Conservation (phyloP, 2,329 filamentous ascomycete species). For the Periconia digitata region DNA sequence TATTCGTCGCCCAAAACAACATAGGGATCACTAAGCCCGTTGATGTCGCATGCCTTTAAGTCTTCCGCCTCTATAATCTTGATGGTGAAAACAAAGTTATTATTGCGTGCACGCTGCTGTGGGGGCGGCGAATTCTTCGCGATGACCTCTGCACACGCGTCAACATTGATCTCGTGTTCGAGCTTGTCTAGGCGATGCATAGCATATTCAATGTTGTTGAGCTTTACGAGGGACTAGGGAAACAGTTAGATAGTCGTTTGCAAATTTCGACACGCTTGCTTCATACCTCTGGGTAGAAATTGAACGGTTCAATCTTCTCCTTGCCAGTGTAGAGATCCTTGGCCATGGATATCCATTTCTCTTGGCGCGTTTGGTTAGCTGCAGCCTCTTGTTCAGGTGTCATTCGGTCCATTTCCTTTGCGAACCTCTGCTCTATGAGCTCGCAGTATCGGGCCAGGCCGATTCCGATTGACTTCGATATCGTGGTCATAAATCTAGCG, state of each 20-base stretch:
- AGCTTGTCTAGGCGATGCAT: constrained; percentile 89
- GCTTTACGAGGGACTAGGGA: constrained; percentile 84
- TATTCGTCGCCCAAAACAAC: constrained; percentile 97
- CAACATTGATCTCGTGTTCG: constrained; percentile 86
- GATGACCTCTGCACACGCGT: constrained; percentile 82
- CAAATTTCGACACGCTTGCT: background rate
- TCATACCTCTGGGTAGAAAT: constrained; percentile 87
- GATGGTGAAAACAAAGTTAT: constrained; percentile 96
- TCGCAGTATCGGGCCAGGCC: constrained; percentile 91
- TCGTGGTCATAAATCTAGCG: constrained; percentile 93
- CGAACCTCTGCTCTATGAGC: constrained; percentile 80
- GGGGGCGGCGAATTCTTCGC: constrained; percentile 71
- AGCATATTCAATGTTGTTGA: constrained; percentile 96
- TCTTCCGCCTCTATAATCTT: constrained; percentile 99
- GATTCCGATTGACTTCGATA: constrained; percentile 80
- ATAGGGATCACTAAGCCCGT: constrained; percentile 92
- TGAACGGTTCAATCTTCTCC: constrained; percentile 93
- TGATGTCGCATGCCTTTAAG: constrained; percentile 95
- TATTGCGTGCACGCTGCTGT: constrained; percentile 67
- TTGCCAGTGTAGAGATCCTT: constrained; percentile 91
- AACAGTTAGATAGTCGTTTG: constrained; percentile 3
- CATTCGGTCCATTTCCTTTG: constrained; percentile 88
- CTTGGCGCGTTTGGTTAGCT: constrained; percentile 77
- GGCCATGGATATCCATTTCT: constrained; percentile 89
- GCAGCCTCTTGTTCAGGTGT: constrained; percentile 84